Evolutionary conservation across 176 grass and related monocot species (phyloP).

Genomic region (maize (Zea mays)): DNA sequence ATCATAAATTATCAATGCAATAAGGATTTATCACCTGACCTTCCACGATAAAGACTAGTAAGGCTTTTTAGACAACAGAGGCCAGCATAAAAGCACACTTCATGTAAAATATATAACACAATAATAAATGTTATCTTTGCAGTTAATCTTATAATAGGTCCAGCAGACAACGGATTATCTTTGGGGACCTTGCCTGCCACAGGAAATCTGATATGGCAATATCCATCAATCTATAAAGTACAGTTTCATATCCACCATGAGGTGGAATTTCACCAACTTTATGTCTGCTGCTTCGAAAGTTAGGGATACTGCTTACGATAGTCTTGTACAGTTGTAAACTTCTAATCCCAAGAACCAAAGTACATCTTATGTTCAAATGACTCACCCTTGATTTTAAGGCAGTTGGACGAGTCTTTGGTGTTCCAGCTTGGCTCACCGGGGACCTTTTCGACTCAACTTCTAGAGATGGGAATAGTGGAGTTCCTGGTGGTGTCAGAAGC

Average conservation of each 20-base stretch:
- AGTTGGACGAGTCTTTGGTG: slow-evolving; percentile 78
- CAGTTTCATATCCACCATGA: slow-evolving; percentile 17
- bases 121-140: not conserved
- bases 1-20: not conserved
- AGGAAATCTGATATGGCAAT: slow-evolving; percentile 10
- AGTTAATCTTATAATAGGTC: not conserved
- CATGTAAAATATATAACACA: not conserved
- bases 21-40: not conserved
- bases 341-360: not conserved
- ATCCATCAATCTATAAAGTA: slow-evolving; percentile 10
- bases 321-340: not conserved
- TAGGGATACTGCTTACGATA: slow-evolving; percentile 4
- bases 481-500: slow-evolving; percentile 95
- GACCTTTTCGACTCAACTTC: slow-evolving; percentile 73
- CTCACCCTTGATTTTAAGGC: slow-evolving; percentile 89
- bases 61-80: slow-evolving; percentile 4
- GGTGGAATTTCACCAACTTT: not conserved
- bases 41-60: not conserved
- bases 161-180: slow-evolving; percentile 14
- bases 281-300: not conserved
- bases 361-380: not conserved
- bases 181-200: slow-evolving; percentile 5
- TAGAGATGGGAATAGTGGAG: slow-evolving; percentile 80
- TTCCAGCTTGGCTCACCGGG: slow-evolving; percentile 60
- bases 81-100: slow-evolving; percentile 1